Conservation (phyloP, 2,329 filamentous ascomycete species). For the Tolypocladium cylindrosporum region DNA sequence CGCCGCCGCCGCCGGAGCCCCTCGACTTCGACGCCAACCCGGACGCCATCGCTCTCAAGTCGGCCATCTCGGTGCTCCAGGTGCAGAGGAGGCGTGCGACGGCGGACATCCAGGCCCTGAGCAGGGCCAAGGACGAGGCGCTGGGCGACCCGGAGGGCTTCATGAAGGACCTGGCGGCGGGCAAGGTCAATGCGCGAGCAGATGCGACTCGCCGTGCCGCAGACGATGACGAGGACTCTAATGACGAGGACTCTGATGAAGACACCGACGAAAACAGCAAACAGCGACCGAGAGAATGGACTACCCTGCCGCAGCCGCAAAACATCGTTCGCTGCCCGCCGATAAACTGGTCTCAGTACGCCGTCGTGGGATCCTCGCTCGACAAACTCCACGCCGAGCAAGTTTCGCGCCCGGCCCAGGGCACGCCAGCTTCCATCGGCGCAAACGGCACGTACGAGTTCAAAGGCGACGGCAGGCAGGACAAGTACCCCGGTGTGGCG, state of each 20-base stretch:
- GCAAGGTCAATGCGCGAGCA: slow-evolving; percentile 38
- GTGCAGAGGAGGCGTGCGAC: slow-evolving; percentile 72
- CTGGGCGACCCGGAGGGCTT: slow-evolving; percentile 64
- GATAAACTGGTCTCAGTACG: slow-evolving; percentile 92
- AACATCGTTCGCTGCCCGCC: slow-evolving; percentile 77
- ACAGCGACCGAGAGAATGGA: slow-evolving; percentile 36
- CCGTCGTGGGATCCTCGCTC: slow-evolving; percentile 67
- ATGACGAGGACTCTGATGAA: slow-evolving; percentile 15
- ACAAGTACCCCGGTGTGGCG: slow-evolving; percentile 40
- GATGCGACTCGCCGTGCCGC: neutral
- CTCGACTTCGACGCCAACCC: slow-evolving; percentile 59
- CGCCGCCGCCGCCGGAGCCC: slow-evolving; percentile 38
- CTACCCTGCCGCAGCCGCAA: slow-evolving; percentile 64
- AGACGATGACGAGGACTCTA: slow-evolving; percentile 10
- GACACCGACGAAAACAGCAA: slow-evolving; percentile 19
- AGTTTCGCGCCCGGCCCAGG: slow-evolving; percentile 49
- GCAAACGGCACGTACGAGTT: slow-evolving; percentile 41
- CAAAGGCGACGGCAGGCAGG: slow-evolving; percentile 32
- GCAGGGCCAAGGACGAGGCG: slow-evolving; percentile 60
- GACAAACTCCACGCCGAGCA: slow-evolving; percentile 82
- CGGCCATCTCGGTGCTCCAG: slow-evolving; percentile 78
- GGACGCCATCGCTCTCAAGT: slow-evolving; percentile 78
- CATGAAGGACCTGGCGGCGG: slow-evolving; percentile 53
- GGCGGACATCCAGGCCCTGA: slow-evolving; percentile 62
- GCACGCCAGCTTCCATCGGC: slow-evolving; percentile 35